A percentile compares a stretch with the other conserved stretches of the same genome.
Conservation (phyloP, 2,329 filamentous ascomycete species). For the Aspergillus udagawae region DNA sequence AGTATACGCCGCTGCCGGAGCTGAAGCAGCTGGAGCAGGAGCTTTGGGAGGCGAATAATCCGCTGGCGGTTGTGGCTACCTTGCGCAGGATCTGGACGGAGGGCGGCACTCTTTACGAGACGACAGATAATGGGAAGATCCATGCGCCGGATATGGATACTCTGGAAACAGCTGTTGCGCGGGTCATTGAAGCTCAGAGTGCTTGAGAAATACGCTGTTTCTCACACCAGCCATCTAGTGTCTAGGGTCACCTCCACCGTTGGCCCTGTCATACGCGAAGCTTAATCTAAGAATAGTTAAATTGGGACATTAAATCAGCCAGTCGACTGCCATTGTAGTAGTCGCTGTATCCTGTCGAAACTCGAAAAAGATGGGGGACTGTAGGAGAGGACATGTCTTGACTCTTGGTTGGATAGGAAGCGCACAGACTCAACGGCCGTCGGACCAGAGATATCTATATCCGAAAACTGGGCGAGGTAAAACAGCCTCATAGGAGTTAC, state of each 20-base stretch:
- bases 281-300: neutral
- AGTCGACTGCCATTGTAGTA: neutral
- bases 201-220: neutral
- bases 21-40: constrained; percentile 56
- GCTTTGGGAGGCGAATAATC: constrained; percentile 52
- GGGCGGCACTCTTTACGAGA: constrained; percentile 66
- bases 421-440: neutral
- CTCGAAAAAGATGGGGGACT: neutral
- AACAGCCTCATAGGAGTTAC: neutral
- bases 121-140: constrained; percentile 62
- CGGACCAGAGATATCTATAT: neutral
- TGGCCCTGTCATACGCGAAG: neutral
- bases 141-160: constrained; percentile 52
- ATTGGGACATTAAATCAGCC: neutral
- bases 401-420: neutral
- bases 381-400: neutral
- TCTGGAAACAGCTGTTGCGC: constrained; percentile 46
- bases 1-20: constrained; percentile 50
- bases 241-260: neutral
- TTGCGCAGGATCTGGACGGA: constrained; percentile 68
- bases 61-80: constrained; percentile 55
- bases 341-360: neutral
- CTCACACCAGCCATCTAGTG: neutral
- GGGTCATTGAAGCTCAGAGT: constrained; percentile 16
- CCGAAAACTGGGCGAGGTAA: neutral